Percentiles rank a stretch among this genome's conserved stretches.
Evolutionary conservation across 441 rosid genomes (phyloP).

Genomic region (Euphorbia schlechtendalii): DNA sequence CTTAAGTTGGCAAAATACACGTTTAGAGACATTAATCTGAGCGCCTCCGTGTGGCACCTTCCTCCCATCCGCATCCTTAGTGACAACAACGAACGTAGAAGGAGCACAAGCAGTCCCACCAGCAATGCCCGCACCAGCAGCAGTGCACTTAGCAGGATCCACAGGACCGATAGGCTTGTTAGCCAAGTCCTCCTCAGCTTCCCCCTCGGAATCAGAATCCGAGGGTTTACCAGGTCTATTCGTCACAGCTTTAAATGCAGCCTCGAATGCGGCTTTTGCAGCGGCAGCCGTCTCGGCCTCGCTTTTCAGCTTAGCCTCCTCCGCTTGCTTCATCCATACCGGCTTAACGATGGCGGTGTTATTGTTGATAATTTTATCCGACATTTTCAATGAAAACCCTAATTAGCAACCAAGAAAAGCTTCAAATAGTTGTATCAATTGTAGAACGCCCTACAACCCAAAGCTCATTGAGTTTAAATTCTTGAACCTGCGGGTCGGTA

Average conservation of each 20-base stretch:
- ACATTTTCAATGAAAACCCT: conserved; percentile 17
- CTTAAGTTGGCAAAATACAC: no score
- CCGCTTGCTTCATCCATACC: conserved; percentile 95
- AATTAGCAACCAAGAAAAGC: background rate
- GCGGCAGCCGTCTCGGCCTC: conserved; percentile 90
- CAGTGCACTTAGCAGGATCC: conserved; percentile 81
- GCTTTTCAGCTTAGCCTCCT: conserved; percentile 87
- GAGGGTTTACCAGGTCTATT: conserved; percentile 38
- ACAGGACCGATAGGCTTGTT: conserved; percentile 85
- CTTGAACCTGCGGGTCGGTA: background rate
- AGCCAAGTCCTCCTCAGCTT: conserved; percentile 49
- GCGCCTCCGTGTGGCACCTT: conserved; percentile 76
- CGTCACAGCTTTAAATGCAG: conserved; percentile 59
- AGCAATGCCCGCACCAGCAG: conserved; percentile 87
- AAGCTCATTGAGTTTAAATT: background rate
- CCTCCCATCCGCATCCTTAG: conserved; percentile 89
- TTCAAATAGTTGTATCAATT: background rate
- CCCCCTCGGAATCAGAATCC: conserved; percentile 72
- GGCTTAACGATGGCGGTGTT: conserved; percentile 42
- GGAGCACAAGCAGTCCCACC: conserved; percentile 97
- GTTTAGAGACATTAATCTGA: no score
- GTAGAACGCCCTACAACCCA: background rate
- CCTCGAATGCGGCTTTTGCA: conserved; percentile 95
- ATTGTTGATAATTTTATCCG: conserved; percentile 18
- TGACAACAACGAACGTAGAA: conserved; percentile 66